Evolutionary conservation across 2,329 filamentous ascomycete species (phyloP), one percentile per base, ranked within the genome.

Genomic region (Nigrospora osmanthi): DNA sequence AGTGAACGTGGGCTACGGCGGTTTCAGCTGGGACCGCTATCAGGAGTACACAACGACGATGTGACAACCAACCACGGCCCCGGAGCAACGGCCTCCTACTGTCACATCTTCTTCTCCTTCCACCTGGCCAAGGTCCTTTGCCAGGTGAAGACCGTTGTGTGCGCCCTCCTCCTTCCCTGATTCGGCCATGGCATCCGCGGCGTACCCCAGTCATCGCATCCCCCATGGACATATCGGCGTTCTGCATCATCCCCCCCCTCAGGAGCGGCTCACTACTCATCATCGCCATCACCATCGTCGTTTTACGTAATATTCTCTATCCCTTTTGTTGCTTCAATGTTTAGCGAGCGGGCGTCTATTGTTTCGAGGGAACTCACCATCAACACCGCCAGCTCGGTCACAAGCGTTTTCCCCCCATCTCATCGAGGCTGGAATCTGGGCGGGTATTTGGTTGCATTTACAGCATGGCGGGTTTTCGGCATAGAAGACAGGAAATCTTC

Each of bases 41-140:
- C 85, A 87, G 60, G 87, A 91, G 65, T 94, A 90, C 64, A 78
- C 87, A 55, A 83, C 87, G 51, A 89, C 85, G 54, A 95, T 95
- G 74, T 96, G 86, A 87, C 75, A 78, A 80, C 68, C 75, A 80
- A 59, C 67, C 62, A 61, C 68, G 52, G 65, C 62, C 60, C 63
- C 67, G 61, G 66, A 63, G 59, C 64, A 70, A 58, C 65, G 64
- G 58, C 69, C 69, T 59, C 68, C 70, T n/a, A n/a, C n/a, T 60
- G 69, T 69, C 55, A 73, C 71, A 52, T 71, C 69, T 57, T 67
- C 67, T 28, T 28, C 23, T 28, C 23, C 23, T 28, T 28, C 23
- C 10, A 28, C 23, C 23, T 28, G 23, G 23, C 23, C 23, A 10
- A 28, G 23, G 23, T 42, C n/a, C 6, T 35, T 16, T 35, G 14